A percentile compares a stretch with the other conserved stretches of the same genome.
These are phyloP conservation scores for Dactylonectria estremocensis DNA, from an alignment of 2,329 filamentous ascomycete species.

Conservation along the genomic window DNA sequence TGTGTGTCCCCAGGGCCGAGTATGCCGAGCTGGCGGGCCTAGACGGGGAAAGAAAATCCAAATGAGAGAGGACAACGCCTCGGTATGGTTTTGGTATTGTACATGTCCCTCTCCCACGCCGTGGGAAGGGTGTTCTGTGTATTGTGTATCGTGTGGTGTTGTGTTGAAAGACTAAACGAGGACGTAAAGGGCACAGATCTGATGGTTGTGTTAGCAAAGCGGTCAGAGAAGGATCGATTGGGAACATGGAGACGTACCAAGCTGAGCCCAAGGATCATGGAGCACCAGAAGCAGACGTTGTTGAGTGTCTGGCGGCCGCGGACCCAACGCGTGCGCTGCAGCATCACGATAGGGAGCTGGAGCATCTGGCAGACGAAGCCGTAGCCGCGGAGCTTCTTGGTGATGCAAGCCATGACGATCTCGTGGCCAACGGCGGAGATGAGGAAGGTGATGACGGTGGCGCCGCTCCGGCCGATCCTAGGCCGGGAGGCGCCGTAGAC, in stretches of 20 bases:
- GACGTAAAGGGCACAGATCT: conserved; percentile 71
- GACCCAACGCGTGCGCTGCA: conserved; percentile 87
- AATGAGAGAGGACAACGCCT: neutral
- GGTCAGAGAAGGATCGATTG: neutral
- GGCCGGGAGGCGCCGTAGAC: conserved; percentile 89
- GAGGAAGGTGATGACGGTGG: conserved; percentile 92
- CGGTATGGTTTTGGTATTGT: conserved; percentile 6
- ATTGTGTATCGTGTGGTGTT: conserved; percentile 5
- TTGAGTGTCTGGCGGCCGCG: conserved; percentile 84
- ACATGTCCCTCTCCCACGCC: neutral
- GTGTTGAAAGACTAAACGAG: conserved; percentile 55
- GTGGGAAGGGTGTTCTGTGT: neutral
- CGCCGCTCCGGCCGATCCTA: conserved; percentile 81
- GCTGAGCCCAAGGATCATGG: conserved; percentile 89
- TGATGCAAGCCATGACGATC: conserved; percentile 97
- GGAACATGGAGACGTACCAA: conserved; percentile 70
- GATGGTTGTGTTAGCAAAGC: conserved; percentile 35
- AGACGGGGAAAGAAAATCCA: neutral
- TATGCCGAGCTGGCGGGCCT: neutral
- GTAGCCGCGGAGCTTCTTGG: conserved; percentile 95
- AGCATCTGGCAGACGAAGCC: conserved; percentile 97
- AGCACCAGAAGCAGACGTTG: conserved; percentile 92
- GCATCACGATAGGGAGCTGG: conserved; percentile 93
- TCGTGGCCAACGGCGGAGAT: conserved; percentile 93
- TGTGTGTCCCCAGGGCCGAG: neutral